Conservation (phyloP, 257 asterid species). For the Eucommia ulmoides region DNA sequence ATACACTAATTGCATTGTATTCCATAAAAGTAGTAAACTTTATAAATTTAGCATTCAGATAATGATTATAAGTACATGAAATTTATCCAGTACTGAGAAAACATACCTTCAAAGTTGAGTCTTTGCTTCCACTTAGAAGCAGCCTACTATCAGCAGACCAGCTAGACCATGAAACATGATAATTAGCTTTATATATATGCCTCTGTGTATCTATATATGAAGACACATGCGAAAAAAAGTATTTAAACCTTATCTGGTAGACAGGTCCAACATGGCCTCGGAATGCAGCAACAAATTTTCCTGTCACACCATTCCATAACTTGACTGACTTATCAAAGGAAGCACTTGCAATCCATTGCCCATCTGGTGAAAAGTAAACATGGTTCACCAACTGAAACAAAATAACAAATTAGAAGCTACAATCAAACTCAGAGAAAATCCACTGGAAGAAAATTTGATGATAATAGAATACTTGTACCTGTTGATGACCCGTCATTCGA, state of each 20-base stretch:
- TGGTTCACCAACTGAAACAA: slow-evolving; percentile 82
- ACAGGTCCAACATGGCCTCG: slow-evolving; percentile 98
- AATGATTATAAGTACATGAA: too few relatives aligned
- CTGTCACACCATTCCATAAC: slow-evolving; percentile 87
- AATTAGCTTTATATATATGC: slow-evolving; percentile 7
- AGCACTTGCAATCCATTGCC: slow-evolving; percentile 93
- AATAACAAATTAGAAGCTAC: not conserved
- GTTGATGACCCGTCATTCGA: slow-evolving; percentile 98
- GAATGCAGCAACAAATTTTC: slow-evolving; percentile 78
- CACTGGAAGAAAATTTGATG: not conserved
- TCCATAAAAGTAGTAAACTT: too few relatives aligned
- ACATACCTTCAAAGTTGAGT: slow-evolving; percentile 80
- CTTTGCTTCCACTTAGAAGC: slow-evolving; percentile 94
- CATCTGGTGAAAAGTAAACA: slow-evolving; percentile 93
- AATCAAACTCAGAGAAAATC: not conserved
- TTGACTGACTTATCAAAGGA: slow-evolving; percentile 93
- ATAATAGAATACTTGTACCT: slow-evolving; percentile 24
- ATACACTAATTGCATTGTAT: too few relatives aligned
- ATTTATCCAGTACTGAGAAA: not conserved
- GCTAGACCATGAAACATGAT: slow-evolving; percentile 31
- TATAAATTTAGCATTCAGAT: too few relatives aligned
- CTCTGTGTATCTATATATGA: slow-evolving; percentile 5
- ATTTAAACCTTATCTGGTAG: slow-evolving; percentile 75
- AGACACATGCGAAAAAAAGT: not conserved
- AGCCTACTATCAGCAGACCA: slow-evolving; percentile 98